A percentile compares a stretch with the other conserved stretches of the same genome.
phyloP scores from a whole-genome alignment of 352 stramenopile species.

The Paralagenidium karlingii region DNA sequence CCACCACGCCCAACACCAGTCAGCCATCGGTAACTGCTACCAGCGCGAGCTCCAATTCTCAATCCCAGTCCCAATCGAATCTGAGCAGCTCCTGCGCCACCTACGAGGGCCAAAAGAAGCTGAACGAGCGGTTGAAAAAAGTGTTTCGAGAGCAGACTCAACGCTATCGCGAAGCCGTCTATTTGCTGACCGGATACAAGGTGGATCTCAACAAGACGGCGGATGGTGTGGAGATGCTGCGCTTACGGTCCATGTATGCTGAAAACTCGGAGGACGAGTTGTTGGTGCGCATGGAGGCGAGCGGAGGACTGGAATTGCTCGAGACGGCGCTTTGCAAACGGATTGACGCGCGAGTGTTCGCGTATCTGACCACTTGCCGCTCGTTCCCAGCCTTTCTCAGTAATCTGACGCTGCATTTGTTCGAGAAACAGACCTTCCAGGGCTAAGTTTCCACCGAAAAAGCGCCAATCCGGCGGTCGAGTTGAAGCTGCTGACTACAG shows the following conservation, averaged over 20 bases:
- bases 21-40: no score
- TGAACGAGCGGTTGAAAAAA: constrained; percentile 83
- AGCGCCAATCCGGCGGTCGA: no score
- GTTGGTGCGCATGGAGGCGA: constrained; percentile 71
- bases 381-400: constrained; percentile 84
- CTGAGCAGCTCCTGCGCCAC: constrained; percentile 77
- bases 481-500: no score
- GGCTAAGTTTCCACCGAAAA: no score
- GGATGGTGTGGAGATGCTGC: constrained; percentile 60
- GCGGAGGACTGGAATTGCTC: constrained; percentile 64
- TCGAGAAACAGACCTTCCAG: constrained; percentile 86
- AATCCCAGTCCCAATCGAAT: constrained; percentile 45
- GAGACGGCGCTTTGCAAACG: constrained; percentile 63
- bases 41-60: no score
- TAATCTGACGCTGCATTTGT: constrained; percentile 80
- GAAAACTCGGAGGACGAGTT: constrained; percentile 77
- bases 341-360: constrained; percentile 47
- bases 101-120: constrained; percentile 70
- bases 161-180: constrained; percentile 82
- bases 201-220: constrained; percentile 68
- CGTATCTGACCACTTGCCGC: constrained; percentile 65
- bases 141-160: constrained; percentile 81
- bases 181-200: constrained; percentile 82
- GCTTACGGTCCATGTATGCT: constrained; percentile 70
- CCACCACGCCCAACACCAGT: no score